These are phyloP conservation scores for Amanita inopinata DNA, from an alignment of 768 basidiomycete genomes.

Conservation along the genomic window DNA sequence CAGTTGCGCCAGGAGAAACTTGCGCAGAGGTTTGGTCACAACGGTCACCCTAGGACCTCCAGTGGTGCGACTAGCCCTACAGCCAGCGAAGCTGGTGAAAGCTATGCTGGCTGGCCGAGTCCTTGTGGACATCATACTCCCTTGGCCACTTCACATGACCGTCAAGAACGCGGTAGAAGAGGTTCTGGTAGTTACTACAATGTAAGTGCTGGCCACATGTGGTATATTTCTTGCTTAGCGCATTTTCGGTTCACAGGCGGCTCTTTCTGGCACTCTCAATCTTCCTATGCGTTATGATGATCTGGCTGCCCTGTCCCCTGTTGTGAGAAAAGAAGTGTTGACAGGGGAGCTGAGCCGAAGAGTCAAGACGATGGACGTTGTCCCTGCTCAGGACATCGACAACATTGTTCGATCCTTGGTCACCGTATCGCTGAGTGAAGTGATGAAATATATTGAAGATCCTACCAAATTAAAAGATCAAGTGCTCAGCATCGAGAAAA, in stretches of 20 bases:
- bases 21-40: constrained; percentile 72
- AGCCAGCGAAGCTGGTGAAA: constrained; percentile 73
- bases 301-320: constrained; percentile 71
- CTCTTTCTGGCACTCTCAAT: constrained; percentile 69
- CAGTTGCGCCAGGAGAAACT: constrained; percentile 86
- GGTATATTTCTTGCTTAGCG: constrained; percentile 7
- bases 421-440: constrained; percentile 60
- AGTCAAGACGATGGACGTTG: constrained; percentile 45
- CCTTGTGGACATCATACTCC: constrained; percentile 47
- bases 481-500: constrained; percentile 33
- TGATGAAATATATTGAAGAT: constrained; percentile 70
- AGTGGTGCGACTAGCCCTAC: constrained; percentile 84
- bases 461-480: constrained; percentile 56
- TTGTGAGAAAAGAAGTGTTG: constrained; percentile 79
- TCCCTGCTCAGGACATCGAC: constrained; percentile 49
- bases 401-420: constrained; percentile 66
- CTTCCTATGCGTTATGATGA: constrained; percentile 86
- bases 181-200: constrained; percentile 85
- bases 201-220: constrained; percentile 38
- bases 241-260: constrained; percentile 42
- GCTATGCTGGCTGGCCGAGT: constrained; percentile 63
- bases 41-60: constrained; percentile 70
- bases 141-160: constrained; percentile 54
- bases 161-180: constrained; percentile 58
- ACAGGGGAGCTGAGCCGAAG: constrained; percentile 76